Evolutionary conservation across 495 filamentous ascomycete genomes (phyloP).

Genomic region (Aspergillus indologenus): DNA sequence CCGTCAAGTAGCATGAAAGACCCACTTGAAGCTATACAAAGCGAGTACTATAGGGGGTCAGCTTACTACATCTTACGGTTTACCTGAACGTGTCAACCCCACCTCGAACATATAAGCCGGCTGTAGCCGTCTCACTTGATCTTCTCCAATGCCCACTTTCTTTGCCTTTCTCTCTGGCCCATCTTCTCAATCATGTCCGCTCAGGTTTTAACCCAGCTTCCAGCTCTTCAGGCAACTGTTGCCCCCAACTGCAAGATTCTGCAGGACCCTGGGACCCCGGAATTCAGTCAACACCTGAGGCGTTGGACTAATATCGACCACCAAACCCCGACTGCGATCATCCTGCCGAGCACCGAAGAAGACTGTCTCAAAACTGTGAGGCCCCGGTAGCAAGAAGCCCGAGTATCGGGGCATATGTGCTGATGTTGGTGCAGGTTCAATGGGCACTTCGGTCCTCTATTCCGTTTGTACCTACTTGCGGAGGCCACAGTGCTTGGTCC

Average conservation of each 20-base stretch:
- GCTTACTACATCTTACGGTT: no score
- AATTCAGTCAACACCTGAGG: background rate
- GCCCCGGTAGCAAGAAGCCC: no score
- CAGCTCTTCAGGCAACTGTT: background rate
- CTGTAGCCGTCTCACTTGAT: no score
- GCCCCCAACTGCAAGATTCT: background rate
- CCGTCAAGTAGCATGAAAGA: no score
- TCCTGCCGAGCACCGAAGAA: conserved; percentile 4
- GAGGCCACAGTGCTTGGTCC: background rate
- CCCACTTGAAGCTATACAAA: no score
- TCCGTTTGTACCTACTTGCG: background rate
- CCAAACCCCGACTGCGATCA: background rate
- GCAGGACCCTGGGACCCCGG: background rate
- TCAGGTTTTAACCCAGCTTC: background rate
- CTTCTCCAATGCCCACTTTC: no score
- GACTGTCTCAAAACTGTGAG: conserved; percentile 3
- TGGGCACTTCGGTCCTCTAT: background rate
- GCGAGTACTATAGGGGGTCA: no score
- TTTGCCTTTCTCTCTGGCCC: no score
- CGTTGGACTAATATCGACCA: background rate
- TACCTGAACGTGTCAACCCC: no score
- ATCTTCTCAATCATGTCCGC: background rate
- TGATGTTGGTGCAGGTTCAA: background rate
- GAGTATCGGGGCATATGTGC: background rate
- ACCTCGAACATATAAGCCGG: no score